Base-by-base conservation (phyloP, 129 eudicot species). In the Tagetes patula region DNA sequence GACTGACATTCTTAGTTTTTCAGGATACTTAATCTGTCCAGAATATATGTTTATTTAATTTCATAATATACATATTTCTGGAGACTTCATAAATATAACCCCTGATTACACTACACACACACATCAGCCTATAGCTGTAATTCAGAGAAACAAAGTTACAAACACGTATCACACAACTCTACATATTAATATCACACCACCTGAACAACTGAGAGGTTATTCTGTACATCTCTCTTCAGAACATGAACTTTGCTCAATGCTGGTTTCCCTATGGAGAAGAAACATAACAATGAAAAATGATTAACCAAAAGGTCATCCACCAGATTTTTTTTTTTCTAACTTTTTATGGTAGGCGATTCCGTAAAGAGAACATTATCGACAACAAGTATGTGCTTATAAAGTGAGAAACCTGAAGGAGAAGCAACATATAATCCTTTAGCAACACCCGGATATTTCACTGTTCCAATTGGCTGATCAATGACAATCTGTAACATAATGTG, bases 381-480 rank as follows among this genome's bases (percentile, higher is more conserved):
- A 67, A 82, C 65, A 38, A 68, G 13, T 42, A 65, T 36, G 42
- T 69, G 30, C 9, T 59, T 45, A 48, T 65, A 67, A 60, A 75
- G 32, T 31, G 60, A 50, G 61, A 77, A 80, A 92, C 96, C 98
- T 87, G 92, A 82, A 46, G 87, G 75, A 64, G 87, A 88, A 64
- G 98, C 96, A 79, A 94, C 97, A 80, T 90, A 94, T 73, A 94
- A 85, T 72, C 98, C 98, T 80, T 84, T 85, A 52, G 98, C 96
- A 38, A 94, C 98, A 43, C 97, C 96, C 69, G 91, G 87, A 83
- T 94, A 94, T 80, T 81, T 85, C 61, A 84, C 82, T 43, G 77
- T 72, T 49, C 98, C 98, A 84, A 94, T 94, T 67, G 98, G 93
- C 78, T 90, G 86, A 52, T 88, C 85, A 62, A 90, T 82, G 59